Conservation (phyloP, 2,329 filamentous ascomycete genomes). For the Ascochyta fabae region DNA sequence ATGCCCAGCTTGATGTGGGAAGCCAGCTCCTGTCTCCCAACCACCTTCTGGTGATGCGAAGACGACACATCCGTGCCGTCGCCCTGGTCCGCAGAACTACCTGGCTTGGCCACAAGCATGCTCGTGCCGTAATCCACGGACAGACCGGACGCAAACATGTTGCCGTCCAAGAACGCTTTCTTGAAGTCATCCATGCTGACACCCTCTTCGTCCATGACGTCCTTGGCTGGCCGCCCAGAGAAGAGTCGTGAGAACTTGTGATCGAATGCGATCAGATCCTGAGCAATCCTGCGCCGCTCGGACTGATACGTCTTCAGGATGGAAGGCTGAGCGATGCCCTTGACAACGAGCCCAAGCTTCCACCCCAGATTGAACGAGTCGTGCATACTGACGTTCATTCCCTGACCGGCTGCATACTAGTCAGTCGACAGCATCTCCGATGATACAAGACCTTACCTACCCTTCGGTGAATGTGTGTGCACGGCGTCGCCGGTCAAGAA, state of each 20-base stretch:
- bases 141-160: conserved; percentile 65
- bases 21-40: conserved; percentile 53
- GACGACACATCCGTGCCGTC: conserved; percentile 54
- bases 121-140: conserved; percentile 66
- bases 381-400: conserved; percentile 75
- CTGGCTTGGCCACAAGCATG: conserved; percentile 61
- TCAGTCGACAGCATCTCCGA: no score
- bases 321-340: conserved; percentile 47
- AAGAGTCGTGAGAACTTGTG: conserved; percentile 57
- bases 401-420: conserved; percentile 34
- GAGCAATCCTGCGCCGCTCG: conserved; percentile 65
- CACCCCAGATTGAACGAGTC: conserved; percentile 67
- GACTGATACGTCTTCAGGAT: conserved; percentile 61
- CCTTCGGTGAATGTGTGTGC: conserved; percentile 65
- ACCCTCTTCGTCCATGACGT: conserved; percentile 65
- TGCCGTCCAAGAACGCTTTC: conserved; percentile 63
- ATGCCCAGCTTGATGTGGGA: conserved; percentile 59
- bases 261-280: conserved; percentile 67
- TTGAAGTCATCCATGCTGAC: conserved; percentile 70
- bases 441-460: conserved; percentile 56
- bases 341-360: conserved; percentile 61
- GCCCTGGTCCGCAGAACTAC: conserved; percentile 52
- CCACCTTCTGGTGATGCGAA: conserved; percentile 7
- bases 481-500: conserved; percentile 75
- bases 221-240: conserved; percentile 60